Percentiles rank a stretch among this genome's conserved stretches.
Evolutionary conservation across 495 filamentous ascomycete species (phyloP).

Genomic region (Penicillium desertorum): DNA sequence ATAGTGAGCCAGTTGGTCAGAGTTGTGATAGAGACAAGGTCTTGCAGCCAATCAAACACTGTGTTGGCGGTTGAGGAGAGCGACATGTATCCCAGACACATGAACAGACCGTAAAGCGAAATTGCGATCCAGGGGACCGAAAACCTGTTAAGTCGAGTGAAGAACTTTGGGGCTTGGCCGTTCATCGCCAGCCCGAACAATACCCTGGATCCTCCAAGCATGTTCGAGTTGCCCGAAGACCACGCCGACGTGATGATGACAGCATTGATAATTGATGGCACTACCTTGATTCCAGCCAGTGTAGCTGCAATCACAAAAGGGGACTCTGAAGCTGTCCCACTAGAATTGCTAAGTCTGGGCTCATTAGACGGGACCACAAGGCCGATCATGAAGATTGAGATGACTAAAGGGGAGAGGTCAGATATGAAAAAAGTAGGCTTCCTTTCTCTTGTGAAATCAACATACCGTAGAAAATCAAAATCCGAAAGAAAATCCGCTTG

Average conservation of each 20-base stretch:
- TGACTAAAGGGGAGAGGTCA: background rate
- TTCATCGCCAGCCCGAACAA: constrained; percentile 36
- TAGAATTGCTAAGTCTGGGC: constrained; percentile 38
- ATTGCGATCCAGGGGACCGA: constrained; percentile 56
- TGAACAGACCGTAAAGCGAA: constrained; percentile 44
- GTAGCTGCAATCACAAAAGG: constrained; percentile 52
- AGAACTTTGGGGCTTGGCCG: constrained; percentile 33
- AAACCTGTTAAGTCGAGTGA: constrained; percentile 53
- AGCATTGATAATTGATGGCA: constrained; percentile 52
- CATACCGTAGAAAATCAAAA: background rate
- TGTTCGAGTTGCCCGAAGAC: constrained; percentile 37
- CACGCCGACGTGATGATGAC: constrained; percentile 42
- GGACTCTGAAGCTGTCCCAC: constrained; percentile 37
- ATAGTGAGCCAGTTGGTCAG: background rate
- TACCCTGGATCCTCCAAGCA: constrained; percentile 42
- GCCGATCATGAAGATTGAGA: background rate
- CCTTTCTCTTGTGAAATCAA: background rate
- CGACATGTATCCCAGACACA: constrained; percentile 54
- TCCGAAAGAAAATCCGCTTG: background rate
- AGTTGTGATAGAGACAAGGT: constrained; percentile 49
- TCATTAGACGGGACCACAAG: constrained; percentile 38
- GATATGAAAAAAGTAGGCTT: background rate
- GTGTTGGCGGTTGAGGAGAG: constrained; percentile 47
- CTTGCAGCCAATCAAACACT: constrained; percentile 52
- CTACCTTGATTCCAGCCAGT: constrained; percentile 28